Base-by-base conservation (phyloP, 441 rosid genomes). In the Mallotus repandus region DNA sequence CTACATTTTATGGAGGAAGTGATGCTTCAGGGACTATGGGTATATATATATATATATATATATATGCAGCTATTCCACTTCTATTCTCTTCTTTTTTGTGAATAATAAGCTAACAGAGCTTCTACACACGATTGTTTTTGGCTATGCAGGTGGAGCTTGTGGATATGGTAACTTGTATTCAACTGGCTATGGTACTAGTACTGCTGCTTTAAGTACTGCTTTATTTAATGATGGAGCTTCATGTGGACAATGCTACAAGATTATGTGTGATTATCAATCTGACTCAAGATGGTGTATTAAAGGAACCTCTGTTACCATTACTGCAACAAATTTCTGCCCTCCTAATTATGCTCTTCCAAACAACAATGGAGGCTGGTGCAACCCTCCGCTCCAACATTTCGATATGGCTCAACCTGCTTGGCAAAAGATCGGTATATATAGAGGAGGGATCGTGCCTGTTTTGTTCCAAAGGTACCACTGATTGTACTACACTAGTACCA, bases 1-100 rank as follows among this genome's bases (percentile, higher is more conserved):
- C 99, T 72, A 95, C 99, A 0, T 95, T 95, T 79, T 95, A 95
- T 74, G 99, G 99, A 53, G 98, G 97, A 48, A 79, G 91, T 55
- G 99, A 92, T 75, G 99, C 99, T 72, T 92, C 99, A 0, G 99
- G 99, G 77, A 95, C 99, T 11, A 92, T 95, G 99, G 97, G 97
- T 95, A 83, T 9, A 79, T 67, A 15, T 11, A 25, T n/a, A n/a
- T n/a, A n/a, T n/a, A n/a, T n/a, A n/a, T n/a, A n/a, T n/a, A 25
- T 25, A 25, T 35, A 35, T 35, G 57, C 10, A 46, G 19, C 12
- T 1, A 0, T 57, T 16, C 21, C 19, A 11, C 66, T 72, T 15
- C 10, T 12, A n/a, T 0, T 0, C 15, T 7, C 16, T 16, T 54
- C 9, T 16, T 43, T 45, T 25, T 3, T 18, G 41, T 9, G 9